Percentiles rank a stretch among this genome's conserved stretches.
Conservation (phyloP, 2,329 filamentous ascomycete genomes). For the Penicillium palitans region DNA sequence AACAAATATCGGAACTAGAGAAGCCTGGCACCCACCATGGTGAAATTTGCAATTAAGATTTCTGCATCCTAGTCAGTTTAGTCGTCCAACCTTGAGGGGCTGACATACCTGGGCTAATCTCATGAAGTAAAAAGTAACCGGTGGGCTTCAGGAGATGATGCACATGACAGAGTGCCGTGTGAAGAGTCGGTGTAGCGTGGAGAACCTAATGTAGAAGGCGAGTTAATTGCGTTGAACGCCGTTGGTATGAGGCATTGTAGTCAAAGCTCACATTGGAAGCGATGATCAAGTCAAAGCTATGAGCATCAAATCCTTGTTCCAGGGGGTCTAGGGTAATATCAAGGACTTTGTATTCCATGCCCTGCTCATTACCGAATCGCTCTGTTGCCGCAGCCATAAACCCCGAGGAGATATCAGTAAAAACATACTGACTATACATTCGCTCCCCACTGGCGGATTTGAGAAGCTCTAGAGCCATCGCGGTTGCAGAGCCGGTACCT, state of each 20-base stretch:
- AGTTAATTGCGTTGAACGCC: neutral
- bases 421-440: constrained; percentile 14
- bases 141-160: constrained; percentile 38
- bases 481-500: constrained; percentile 16
- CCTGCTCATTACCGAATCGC: neutral
- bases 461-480: constrained; percentile 7
- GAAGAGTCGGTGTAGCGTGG: constrained; percentile 22
- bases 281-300: constrained; percentile 11
- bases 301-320: constrained; percentile 6
- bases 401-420: constrained; percentile 19
- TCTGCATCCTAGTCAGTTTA: neutral
- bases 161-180: constrained; percentile 26
- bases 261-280: constrained; percentile 8
- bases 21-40: neutral
- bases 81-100: too few relatives aligned
- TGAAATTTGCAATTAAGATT: constrained; percentile 5
- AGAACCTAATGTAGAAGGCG: constrained; percentile 2
- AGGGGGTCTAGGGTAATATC: constrained; percentile 7
- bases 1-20: accelerated
- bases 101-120: constrained; percentile 31
- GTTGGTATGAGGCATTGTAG: neutral
- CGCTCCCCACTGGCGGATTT: neutral
- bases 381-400: constrained; percentile 10
- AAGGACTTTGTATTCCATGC: constrained; percentile 6
- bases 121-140: constrained; percentile 49